These are phyloP conservation scores for Serendipita sp. DNA, from an alignment of 768 basidiomycete genomes.

Conservation along the genomic window DNA sequence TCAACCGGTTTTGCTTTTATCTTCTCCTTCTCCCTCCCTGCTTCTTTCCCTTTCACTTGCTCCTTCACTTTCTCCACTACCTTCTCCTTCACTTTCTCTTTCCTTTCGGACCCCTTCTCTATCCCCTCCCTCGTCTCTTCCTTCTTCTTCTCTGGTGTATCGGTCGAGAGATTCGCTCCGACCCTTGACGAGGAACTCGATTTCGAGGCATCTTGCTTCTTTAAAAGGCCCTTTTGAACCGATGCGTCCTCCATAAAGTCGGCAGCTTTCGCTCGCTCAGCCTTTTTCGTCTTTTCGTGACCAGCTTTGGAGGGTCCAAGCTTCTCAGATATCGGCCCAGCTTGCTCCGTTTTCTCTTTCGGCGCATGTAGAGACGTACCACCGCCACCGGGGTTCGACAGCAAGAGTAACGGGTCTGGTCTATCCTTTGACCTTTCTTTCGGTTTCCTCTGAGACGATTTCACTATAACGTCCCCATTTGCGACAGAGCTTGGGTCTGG, in stretches of 20 bases:
- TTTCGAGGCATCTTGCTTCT: not conserved
- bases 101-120: too few species aligned
- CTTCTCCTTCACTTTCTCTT: too few species aligned
- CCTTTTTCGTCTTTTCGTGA: not conserved
- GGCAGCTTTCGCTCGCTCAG: not conserved
- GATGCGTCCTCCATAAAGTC: not conserved
- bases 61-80: too few species aligned
- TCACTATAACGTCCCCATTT: not conserved
- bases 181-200: not conserved
- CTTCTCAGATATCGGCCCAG: not conserved
- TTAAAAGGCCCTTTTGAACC: not conserved
- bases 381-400: not conserved
- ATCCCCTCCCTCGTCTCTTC: conserved; percentile 8
- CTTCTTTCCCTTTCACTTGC: not conserved
- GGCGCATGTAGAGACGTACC: too few species aligned
- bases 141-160: conserved; percentile 8
- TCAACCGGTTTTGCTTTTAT: not conserved
- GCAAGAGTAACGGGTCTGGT: too few species aligned
- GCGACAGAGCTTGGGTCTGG: too few species aligned
- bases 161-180: conserved; percentile 2
- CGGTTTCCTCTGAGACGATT: not conserved
- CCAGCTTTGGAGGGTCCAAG: not conserved
- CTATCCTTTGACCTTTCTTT: not conserved
- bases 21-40: conserved; percentile 7
- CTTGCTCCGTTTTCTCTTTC: too few species aligned